Evolutionary conservation across 1,284 basidiomycete species (phyloP).

Genomic region (Ustilago esculenta): DNA sequence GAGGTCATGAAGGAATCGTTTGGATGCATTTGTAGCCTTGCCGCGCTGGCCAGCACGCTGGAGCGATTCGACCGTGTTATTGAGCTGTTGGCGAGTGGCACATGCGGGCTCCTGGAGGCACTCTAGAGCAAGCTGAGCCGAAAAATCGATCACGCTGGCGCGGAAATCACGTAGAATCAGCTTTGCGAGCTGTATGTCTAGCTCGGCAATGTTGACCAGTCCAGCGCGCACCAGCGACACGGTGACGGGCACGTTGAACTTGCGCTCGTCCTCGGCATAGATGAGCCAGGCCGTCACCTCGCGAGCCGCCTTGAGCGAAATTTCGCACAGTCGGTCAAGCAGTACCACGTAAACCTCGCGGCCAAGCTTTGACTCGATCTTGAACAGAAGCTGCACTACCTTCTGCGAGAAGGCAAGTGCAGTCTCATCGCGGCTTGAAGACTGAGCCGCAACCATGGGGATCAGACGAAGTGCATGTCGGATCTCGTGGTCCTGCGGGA

Average conservation of each 20-base stretch:
- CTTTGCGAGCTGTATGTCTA: conserved; percentile 92
- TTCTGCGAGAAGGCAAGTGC: conserved; percentile 93
- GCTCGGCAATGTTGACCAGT: conserved; percentile 80
- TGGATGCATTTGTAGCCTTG: conserved; percentile 83
- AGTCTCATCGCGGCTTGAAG: conserved; percentile 82
- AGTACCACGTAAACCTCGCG: conserved; percentile 78
- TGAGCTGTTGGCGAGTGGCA: conserved; percentile 81
- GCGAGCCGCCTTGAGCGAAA: conserved; percentile 90
- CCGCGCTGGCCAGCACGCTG: conserved; percentile 73
- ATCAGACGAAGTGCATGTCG: conserved; percentile 84
- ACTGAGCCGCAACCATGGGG: conserved; percentile 79
- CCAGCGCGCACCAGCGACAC: conserved; percentile 85
- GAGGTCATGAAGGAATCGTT: conserved; percentile 74
- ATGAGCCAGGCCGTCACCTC: conserved; percentile 97
- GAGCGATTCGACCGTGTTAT: conserved; percentile 83
- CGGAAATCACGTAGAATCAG: conserved; percentile 79
- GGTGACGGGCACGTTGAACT: conserved; percentile 94
- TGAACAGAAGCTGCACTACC: conserved; percentile 73
- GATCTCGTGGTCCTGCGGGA: conserved; percentile 82
- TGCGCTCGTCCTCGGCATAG: conserved; percentile 92
- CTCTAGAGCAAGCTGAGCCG: conserved; percentile 84
- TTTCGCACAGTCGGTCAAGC: conserved; percentile 86
- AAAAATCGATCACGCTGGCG: conserved; percentile 81
- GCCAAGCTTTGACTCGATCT: conserved; percentile 55
- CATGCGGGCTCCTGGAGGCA: conserved; percentile 79